Percentiles rank a stretch among this genome's conserved stretches.
These are phyloP conservation scores for Xylariaceae sp. DNA, from an alignment of 2,329 filamentous ascomycete species.

Conservation along the genomic window DNA sequence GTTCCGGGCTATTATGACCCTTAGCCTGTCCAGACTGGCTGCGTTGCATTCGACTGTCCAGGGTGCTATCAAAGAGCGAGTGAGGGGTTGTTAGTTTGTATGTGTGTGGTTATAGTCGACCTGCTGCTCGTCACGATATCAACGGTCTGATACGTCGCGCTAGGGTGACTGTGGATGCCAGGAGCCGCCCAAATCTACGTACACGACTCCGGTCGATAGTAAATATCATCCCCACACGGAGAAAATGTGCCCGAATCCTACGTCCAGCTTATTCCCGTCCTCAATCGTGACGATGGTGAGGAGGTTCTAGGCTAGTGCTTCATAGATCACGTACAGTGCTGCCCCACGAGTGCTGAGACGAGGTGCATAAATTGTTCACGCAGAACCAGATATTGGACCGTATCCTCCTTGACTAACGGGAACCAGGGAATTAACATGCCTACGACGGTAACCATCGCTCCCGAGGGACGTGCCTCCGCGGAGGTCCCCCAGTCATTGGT, in stretches of 20 bases:
- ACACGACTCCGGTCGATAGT: slow-evolving; percentile 11
- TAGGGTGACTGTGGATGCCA: slow-evolving; percentile 3
- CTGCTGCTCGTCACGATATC: slow-evolving; percentile 1
- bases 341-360: background rate
- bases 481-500: slow-evolving; percentile 6
- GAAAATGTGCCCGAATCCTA: background rate
- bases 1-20: background rate
- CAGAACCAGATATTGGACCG: background rate
- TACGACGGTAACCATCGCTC: slow-evolving; percentile 1
- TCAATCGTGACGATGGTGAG: background rate
- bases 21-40: slow-evolving; percentile 5
- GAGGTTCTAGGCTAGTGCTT: background rate
- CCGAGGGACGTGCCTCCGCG: background rate
- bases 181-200: background rate
- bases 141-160: background rate
- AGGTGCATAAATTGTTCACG: slow-evolving; percentile 12
- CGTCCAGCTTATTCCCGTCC: slow-evolving; percentile 2
- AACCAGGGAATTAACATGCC: slow-evolving; percentile 8
- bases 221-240: slow-evolving; percentile 11
- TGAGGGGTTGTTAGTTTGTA: background rate
- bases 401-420: background rate
- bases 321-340: background rate
- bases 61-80: background rate
- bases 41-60: background rate
- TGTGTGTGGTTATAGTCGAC: background rate